Base-by-base conservation (phyloP, 2,329 filamentous ascomycete species). In the Capronia americana region DNA sequence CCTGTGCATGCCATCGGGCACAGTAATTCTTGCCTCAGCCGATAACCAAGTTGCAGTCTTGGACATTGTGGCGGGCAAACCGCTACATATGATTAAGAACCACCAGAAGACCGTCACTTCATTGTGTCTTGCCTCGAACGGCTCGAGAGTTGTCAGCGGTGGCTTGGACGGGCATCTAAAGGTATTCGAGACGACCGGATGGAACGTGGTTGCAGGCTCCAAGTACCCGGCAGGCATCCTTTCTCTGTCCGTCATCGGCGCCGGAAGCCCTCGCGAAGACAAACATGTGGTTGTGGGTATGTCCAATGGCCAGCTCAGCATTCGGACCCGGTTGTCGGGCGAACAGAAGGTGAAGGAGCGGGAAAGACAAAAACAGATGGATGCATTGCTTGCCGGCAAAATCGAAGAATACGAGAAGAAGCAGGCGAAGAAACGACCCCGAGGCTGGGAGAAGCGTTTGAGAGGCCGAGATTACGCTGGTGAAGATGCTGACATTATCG, bases 61-160 rank as follows among this genome's bases (percentile, higher is more conserved):
- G 68, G 95, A 99, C 77, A 86, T 99, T 53, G 90, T 98, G 17
- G 94, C 93, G 57, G 95, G 92, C 28, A 92, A 92, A 75, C 93
- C 94, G 4, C 83, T 97, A 65, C 90, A 93, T 73, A 84, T 96
- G 75, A 89, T 99, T 69, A 90, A 89, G 73, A 98, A 96, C 77
- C 95, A 99, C 79, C 95, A 99, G 77, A 99, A 98, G 87, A 97
- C 95, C 0, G 93, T 99, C 67, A 98, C 95, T 0, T 89, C 91
- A 7, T 85, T 99, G 62, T 89, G 90, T 59, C 82, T 96, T 38
- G 93, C 93, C 7, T 93, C 92, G 53, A 87, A 91, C 72, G 92
- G 91, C 55, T 88, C 88, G 58, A 88, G 95, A 58, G 85, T 99
- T 64, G 86, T 99, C 61, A 93, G 90, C 70, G 95, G 93, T 78